These are phyloP conservation scores for Mycena floridula DNA, from an alignment of 768 basidiomycete genomes.

Conservation along the genomic window DNA sequence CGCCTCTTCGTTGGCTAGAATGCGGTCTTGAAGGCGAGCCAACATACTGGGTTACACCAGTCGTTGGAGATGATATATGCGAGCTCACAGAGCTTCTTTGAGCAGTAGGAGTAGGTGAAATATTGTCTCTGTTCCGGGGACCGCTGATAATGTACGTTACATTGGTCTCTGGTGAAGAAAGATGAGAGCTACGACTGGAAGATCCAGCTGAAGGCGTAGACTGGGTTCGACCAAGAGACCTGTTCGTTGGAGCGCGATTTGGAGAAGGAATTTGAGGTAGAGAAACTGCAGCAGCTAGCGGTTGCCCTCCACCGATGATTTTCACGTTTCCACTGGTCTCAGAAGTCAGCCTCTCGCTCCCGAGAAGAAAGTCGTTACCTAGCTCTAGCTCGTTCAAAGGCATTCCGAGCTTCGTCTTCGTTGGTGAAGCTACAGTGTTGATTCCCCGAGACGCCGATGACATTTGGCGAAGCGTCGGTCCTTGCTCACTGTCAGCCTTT, in stretches of 20 bases:
- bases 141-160: neutral
- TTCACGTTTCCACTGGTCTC: too few species aligned
- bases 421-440: slow-evolving; percentile 36
- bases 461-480: slow-evolving; percentile 36
- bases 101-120: neutral
- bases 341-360: neutral
- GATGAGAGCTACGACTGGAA: too few species aligned
- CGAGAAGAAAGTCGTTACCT: neutral
- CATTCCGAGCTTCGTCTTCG: slow-evolving; percentile 32
- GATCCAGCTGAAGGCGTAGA: neutral
- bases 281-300: too few species aligned
- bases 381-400: slow-evolving; percentile 14
- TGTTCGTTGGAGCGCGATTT: too few species aligned
- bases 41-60: neutral
- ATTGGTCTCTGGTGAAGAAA: neutral
- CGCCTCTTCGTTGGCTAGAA: neutral
- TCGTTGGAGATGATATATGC: neutral
- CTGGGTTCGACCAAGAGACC: neutral
- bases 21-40: neutral
- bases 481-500: too few species aligned
- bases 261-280: too few species aligned
- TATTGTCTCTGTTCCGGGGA: neutral
- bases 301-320: too few species aligned
- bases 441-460: slow-evolving; percentile 35
- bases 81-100: neutral